These are phyloP conservation scores for Thalassiosira allenii DNA, from an alignment of 352 stramenopile species.

Conservation along the genomic window DNA sequence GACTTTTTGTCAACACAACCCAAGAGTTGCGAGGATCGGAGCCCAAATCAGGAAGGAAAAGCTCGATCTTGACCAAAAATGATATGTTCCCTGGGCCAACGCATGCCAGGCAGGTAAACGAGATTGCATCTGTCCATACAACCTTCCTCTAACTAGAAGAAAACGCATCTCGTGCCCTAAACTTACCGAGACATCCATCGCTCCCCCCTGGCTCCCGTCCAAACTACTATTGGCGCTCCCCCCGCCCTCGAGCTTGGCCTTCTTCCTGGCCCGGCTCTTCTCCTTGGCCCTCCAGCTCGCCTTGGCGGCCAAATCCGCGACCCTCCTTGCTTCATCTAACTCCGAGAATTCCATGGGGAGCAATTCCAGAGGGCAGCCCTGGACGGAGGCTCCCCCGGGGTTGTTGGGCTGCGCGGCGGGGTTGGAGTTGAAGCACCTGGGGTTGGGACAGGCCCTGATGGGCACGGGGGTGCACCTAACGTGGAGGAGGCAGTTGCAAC, in stretches of 20 bases:
- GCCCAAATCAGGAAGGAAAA: too few species aligned
- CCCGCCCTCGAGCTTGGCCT: constrained; percentile 37
- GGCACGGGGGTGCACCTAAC: constrained; percentile 42
- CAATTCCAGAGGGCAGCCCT: constrained; percentile 48
- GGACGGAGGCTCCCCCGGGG: background rate
- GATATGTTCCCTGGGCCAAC: too few species aligned
- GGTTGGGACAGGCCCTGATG: constrained; percentile 39
- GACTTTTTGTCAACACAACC: too few species aligned
- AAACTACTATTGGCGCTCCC: background rate
- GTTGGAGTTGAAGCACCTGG: constrained; percentile 12
- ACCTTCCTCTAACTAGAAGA: too few species aligned
- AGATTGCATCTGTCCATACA: too few species aligned
- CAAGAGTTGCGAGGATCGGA: too few species aligned
- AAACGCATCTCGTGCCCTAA: too few species aligned
- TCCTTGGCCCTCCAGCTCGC: constrained; percentile 45
- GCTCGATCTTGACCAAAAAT: too few species aligned
- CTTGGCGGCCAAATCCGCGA: constrained; percentile 2
- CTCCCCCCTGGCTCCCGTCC: background rate
- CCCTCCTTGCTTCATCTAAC: constrained; percentile 70
- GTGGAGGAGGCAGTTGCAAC: constrained; percentile 76
- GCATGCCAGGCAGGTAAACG: too few species aligned
- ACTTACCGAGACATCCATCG: background rate
- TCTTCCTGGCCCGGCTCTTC: constrained; percentile 44
- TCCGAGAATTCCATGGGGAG: constrained; percentile 83
- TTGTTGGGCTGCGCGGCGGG: background rate